Evolutionary conservation across 2,329 filamentous ascomycete genomes (phyloP).

Genomic region (Aspergillus terreus): DNA sequence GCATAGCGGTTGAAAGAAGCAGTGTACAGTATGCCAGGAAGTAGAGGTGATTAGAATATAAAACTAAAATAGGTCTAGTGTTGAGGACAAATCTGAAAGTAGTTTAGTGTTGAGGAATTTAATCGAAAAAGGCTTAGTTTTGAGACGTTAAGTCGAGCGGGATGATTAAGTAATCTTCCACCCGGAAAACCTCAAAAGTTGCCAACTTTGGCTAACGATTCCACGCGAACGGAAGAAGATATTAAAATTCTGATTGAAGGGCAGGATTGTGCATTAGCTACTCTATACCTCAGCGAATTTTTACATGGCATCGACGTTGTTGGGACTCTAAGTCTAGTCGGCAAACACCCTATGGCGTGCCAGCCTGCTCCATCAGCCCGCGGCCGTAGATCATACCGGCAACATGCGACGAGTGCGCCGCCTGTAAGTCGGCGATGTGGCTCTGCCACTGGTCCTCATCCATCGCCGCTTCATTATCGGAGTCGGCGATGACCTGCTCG

Average conservation of each 20-base stretch:
- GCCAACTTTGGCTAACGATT: not conserved
- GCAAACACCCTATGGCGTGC: not conserved
- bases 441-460: slow-evolving; percentile 3
- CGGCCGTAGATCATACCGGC: not conserved
- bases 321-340: too few relatives aligned
- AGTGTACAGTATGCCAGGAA: too few relatives aligned
- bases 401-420: not conserved
- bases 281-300: too few relatives aligned
- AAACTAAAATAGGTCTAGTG: too few relatives aligned
- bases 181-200: not conserved
- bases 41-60: too few relatives aligned
- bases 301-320: too few relatives aligned
- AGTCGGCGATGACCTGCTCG: not conserved
- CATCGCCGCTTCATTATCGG: not conserved
- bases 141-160: not conserved
- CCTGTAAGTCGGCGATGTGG: slow-evolving; percentile 7
- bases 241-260: not conserved
- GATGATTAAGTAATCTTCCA: not conserved
- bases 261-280: too few relatives aligned
- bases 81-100: too few relatives aligned
- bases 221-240: not conserved
- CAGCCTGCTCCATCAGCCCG: not conserved
- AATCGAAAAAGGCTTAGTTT: not conserved
- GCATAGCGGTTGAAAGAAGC: too few relatives aligned
- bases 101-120: too few relatives aligned